phyloP scores from a whole-genome alignment of 106 monocot genomes.

The Apostasia shenzhenica region DNA sequence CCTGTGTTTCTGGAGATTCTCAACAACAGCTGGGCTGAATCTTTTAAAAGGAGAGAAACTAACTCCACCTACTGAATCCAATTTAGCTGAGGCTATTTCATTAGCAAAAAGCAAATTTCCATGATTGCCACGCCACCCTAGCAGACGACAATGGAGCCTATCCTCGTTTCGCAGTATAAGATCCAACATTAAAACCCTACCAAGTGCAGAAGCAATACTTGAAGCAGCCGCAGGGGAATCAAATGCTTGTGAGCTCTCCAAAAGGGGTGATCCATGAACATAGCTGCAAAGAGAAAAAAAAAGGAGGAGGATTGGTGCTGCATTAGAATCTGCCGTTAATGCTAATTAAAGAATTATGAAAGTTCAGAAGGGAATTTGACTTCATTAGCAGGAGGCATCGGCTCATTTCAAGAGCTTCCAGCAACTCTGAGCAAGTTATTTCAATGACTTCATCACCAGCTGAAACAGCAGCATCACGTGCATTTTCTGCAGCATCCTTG shows the following conservation, averaged over 20 bases:
- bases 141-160: slow-evolving; percentile 70
- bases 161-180: slow-evolving; percentile 95
- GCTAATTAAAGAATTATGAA: no score
- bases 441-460: slow-evolving; percentile 63
- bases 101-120: slow-evolving; percentile 68
- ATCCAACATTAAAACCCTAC: slow-evolving; percentile 71
- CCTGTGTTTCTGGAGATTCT: slow-evolving; percentile 32
- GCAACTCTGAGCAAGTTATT: slow-evolving; percentile 75
- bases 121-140: slow-evolving; percentile 93
- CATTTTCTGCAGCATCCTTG: slow-evolving; percentile 72
- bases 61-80: slow-evolving; percentile 24
- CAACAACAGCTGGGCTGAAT: slow-evolving; percentile 13
- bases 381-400: slow-evolving; percentile 88
- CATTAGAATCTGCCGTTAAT: background rate
- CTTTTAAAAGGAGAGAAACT: slow-evolving; percentile 7
- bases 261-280: slow-evolving; percentile 79
- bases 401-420: slow-evolving; percentile 95
- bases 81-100: slow-evolving; percentile 16
- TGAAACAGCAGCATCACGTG: slow-evolving; percentile 43
- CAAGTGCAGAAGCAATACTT: slow-evolving; percentile 51
- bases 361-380: slow-evolving; percentile 11
- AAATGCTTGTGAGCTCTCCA: slow-evolving; percentile 65
- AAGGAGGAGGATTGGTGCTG: background rate
- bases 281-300: slow-evolving; percentile 41
- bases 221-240: slow-evolving; percentile 38